Evolutionary conservation across 106 monocot genomes (phyloP), one percentile per base, ranked within the genome.

Genomic region (Dendrobium nobile): DNA sequence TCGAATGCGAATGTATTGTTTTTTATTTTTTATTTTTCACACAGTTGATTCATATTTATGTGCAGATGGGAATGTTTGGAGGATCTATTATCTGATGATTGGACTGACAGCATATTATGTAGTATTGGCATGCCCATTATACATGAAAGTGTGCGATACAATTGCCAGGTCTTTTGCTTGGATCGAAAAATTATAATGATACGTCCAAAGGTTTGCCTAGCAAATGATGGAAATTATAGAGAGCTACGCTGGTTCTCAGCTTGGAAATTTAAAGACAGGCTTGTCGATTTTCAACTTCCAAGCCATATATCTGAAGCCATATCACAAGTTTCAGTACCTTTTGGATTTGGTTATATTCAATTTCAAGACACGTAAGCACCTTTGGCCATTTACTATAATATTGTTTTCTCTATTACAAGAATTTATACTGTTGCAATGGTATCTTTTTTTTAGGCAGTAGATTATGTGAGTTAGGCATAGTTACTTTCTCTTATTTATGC

Each of bases 181-280:
- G 90, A 99, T 41, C 79, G 90, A 24, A 92, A 70, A 83, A 95
- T 99, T 89, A 33, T 99, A 19, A 93, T 99, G 99, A 99, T 99
- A 54, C 88, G 99, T 17, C 99, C 99, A 54, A 99, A 99, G 87
- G 91, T 99, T 89, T 85, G 77, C 78, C 95, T 99, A 82, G 99
- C 99, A 84, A 95, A 99, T 87, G 99, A 99, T 88, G 99, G 95
- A 82, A 99, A 99, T 80, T 99, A 99, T 42, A 88, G 99, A 75
- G 99, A 99, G 80, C 84, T 95, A 37, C 86, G 99, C 15, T 99
- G 99, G 99, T 99, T 99, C 82, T 99, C 93, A 24, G 88, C 99
- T 72, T 99, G 99, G 99, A 88, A 81, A 65, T 82, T 80, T 68
- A 91, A 95, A 91, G 91, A 95, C 27, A 80, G 84, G 26, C 91